Evolutionary conservation across 2,329 filamentous ascomycete species (phyloP).

Genomic region (Rugonectria rugulosa): DNA sequence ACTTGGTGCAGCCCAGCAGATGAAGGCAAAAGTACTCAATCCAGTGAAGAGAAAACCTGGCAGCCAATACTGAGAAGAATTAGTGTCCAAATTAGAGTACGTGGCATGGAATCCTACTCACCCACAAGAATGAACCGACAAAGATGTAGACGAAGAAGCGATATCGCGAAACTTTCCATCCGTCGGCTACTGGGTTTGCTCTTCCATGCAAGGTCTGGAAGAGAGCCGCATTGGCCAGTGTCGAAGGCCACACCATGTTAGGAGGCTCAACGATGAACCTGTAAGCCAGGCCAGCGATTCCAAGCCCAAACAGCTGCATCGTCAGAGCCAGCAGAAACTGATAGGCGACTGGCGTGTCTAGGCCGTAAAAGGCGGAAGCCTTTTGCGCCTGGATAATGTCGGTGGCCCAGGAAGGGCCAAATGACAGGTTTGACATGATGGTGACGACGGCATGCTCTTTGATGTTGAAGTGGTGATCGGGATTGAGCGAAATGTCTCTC

Average conservation of each 20-base stretch:
- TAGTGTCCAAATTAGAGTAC: no score
- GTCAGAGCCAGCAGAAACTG: conserved; percentile 10
- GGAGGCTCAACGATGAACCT: conserved; percentile 46
- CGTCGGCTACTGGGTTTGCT: conserved; percentile 19
- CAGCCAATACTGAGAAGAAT: conserved; percentile 56
- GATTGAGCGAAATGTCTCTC: conserved; percentile 3
- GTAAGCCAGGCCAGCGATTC: conserved; percentile 54
- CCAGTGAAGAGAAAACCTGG: conserved; percentile 46
- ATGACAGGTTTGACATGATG: conserved; percentile 15
- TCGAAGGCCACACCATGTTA: conserved; percentile 10
- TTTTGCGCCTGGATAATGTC: conserved; percentile 11
- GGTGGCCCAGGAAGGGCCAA: conserved; percentile 2
- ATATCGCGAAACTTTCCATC: conserved; percentile 19
- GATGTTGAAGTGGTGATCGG: conserved; percentile 22
- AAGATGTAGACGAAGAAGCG: conserved; percentile 45
- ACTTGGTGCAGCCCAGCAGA: conserved; percentile 57
- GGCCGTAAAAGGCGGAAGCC: conserved; percentile 9
- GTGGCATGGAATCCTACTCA: no score
- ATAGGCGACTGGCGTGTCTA: not conserved
- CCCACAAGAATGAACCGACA: conserved; percentile 49
- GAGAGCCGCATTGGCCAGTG: conserved; percentile 10
- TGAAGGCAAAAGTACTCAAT: conserved; percentile 13
- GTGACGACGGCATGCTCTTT: conserved; percentile 23
- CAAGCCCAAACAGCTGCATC: conserved; percentile 57
- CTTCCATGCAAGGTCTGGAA: conserved; percentile 44